These are phyloP conservation scores for Leccinum barrowsii DNA, from an alignment of 768 basidiomycete genomes.

Conservation along the genomic window DNA sequence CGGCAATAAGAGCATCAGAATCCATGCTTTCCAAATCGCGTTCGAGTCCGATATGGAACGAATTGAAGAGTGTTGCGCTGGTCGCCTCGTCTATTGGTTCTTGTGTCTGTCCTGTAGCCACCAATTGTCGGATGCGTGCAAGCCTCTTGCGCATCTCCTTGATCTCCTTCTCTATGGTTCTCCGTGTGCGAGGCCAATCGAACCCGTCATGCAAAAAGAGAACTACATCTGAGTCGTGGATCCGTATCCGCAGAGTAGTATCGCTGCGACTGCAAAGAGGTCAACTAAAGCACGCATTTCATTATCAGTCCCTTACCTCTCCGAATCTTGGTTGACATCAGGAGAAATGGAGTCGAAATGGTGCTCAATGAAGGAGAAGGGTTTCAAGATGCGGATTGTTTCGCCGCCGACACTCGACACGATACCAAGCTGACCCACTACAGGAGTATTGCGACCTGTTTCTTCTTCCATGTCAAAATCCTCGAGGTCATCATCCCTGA, in stretches of 20 bases:
- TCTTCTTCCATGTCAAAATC: constrained; percentile 48
- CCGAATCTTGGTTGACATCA: constrained; percentile 42
- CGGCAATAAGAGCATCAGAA: constrained; percentile 74
- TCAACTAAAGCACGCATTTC: constrained; percentile 3
- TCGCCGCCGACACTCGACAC: constrained; percentile 74
- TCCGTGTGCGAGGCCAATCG: constrained; percentile 87
- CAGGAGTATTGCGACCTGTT: constrained; percentile 11
- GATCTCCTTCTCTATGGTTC: constrained; percentile 81
- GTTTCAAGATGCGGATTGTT: constrained; percentile 74
- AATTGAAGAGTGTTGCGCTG: constrained; percentile 84
- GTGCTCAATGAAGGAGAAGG: constrained; percentile 67
- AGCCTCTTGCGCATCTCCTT: constrained; percentile 84
- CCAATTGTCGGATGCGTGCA: constrained; percentile 85
- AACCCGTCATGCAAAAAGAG: constrained; percentile 89
- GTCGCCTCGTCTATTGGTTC: constrained; percentile 72
- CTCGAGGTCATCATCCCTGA: constrained; percentile 69
- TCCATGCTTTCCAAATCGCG: constrained; percentile 73
- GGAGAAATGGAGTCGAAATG: constrained; percentile 67
- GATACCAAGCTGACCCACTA: constrained; percentile 35
- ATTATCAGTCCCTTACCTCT: constrained; percentile 40
- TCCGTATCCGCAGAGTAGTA: constrained; percentile 48
- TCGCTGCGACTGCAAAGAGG: constrained; percentile 38
- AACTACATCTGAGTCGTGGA: constrained; percentile 60
- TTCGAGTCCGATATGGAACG: constrained; percentile 88
- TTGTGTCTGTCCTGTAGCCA: constrained; percentile 84